Conservation (phyloP, 129 eudicot genomes). For the Deinandra increscens region DNA sequence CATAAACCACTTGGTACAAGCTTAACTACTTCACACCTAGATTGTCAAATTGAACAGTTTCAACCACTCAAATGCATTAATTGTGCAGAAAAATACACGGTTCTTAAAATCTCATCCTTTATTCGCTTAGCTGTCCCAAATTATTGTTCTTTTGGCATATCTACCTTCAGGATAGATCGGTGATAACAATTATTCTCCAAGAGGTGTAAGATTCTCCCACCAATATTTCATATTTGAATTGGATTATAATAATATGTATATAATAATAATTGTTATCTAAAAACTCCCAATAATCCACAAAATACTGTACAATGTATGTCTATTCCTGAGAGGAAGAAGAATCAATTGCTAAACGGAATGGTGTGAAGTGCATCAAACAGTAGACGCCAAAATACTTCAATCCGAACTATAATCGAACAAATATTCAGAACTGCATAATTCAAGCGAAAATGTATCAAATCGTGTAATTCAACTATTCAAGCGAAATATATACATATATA, state of each 20-base stretch:
- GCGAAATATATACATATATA: too few relatives aligned
- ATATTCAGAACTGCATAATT: too few relatives aligned
- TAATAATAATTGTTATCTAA: background rate
- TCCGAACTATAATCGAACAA: background rate
- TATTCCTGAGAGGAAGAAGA: background rate
- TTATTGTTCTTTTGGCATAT: constrained; percentile 2
- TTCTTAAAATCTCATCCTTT: background rate
- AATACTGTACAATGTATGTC: background rate
- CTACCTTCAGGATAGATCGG: constrained; percentile 4
- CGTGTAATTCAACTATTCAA: too few relatives aligned
- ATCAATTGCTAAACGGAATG: background rate
- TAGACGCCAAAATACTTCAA: background rate
- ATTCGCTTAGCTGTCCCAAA: constrained; percentile 17
- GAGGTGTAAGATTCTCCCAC: background rate
- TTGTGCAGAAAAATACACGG: background rate
- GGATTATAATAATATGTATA: background rate
- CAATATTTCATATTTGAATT: background rate
- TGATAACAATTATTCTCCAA: constrained; percentile 11
- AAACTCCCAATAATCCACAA: background rate
- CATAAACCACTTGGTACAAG: background rate
- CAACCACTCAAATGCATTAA: constrained; percentile 9
- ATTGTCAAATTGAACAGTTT: background rate
- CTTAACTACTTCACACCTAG: background rate
- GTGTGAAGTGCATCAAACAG: background rate
- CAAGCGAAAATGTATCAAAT: too few relatives aligned